Evolutionary conservation across 306 rosid species (phyloP), one percentile per base, ranked within the genome.

Genomic region (Lathyrus tuberosus): DNA sequence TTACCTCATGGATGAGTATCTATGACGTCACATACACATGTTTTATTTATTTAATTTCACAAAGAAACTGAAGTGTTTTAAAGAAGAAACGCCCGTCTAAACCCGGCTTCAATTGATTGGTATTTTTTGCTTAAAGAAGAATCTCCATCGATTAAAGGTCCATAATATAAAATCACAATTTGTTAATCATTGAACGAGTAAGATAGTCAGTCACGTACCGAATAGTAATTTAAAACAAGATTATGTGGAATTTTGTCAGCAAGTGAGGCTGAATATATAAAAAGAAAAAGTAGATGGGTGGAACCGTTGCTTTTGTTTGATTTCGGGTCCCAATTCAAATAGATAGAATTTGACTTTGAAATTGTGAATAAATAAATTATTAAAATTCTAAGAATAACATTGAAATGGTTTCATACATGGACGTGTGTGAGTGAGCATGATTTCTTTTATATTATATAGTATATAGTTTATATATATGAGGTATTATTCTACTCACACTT

Each of bases 321-420:
- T 46, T 79, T 79, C 78, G 76, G 83, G 84, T 73, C 72, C 76
- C 80, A 40, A 56, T 38, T 4, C 71, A 35, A 48, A 76, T 70
- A 70, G 82, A 80, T 86, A 78, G 80, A 74, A 73, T 62, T 85
- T 87, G 89, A 85, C 89, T 86, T 79, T 51, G 75, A 66, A 84
- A 82, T 65, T 66, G 77, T 72, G 66, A 73, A 59, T 3, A 38
- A 10, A 41, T 41, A 10, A 20, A 53, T 51, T 51, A 31, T 5
- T 5, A 77, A 68, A 48, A 69, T 62, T 46, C 6, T 13, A 40
- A 65, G 38, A 37, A 22, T 52, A 24, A 51, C 3, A 10, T n/a
- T 13, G 48, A 42, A 67, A 43, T 67, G 78, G 44, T 60, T 73
- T 67, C 47, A 61, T 79, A 59, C 14, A 41, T 6, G 62, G 48